A percentile compares a stretch with the other conserved stretches of the same genome.
phyloP scores from a whole-genome alignment of 2,329 filamentous ascomycete genomes.

The Emericellopsis cladophorae region DNA sequence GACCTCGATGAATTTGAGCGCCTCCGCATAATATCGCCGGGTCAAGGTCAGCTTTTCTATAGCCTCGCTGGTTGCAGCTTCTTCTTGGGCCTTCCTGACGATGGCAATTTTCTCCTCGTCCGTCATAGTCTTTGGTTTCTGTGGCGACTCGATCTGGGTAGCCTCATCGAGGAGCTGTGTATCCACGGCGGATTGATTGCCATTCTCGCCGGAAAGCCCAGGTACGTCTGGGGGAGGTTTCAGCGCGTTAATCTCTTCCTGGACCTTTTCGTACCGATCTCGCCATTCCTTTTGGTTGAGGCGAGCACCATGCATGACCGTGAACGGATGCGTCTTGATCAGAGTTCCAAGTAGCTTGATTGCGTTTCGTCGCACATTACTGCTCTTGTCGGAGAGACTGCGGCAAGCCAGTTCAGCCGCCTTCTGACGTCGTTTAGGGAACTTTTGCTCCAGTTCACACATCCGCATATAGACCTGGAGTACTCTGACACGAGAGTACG shows the following conservation, averaged over 20 bases:
- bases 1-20: constrained; percentile 84
- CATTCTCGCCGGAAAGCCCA: constrained; percentile 46
- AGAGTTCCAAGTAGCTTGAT: constrained; percentile 83
- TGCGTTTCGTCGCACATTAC: constrained; percentile 88
- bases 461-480: constrained; percentile 90
- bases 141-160: constrained; percentile 62
- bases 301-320: constrained; percentile 78
- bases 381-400: constrained; percentile 95
- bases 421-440: constrained; percentile 79
- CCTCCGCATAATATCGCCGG: constrained; percentile 84
- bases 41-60: constrained; percentile 81
- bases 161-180: constrained; percentile 75
- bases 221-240: constrained; percentile 67
- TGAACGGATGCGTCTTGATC: constrained; percentile 90
- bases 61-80: constrained; percentile 78
- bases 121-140: constrained; percentile 54
- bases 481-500: constrained; percentile 82
- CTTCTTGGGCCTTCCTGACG: constrained; percentile 69
- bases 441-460: constrained; percentile 92
- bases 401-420: constrained; percentile 77
- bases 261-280: constrained; percentile 66
- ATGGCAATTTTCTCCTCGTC: constrained; percentile 66
- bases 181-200: constrained; percentile 59
- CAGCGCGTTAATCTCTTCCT: constrained; percentile 68
- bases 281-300: constrained; percentile 80